A percentile compares a stretch with the other conserved stretches of the same genome.
These are phyloP conservation scores for Helotiales sp. DNA, from an alignment of 2,329 filamentous ascomycete genomes.

Conservation along the genomic window DNA sequence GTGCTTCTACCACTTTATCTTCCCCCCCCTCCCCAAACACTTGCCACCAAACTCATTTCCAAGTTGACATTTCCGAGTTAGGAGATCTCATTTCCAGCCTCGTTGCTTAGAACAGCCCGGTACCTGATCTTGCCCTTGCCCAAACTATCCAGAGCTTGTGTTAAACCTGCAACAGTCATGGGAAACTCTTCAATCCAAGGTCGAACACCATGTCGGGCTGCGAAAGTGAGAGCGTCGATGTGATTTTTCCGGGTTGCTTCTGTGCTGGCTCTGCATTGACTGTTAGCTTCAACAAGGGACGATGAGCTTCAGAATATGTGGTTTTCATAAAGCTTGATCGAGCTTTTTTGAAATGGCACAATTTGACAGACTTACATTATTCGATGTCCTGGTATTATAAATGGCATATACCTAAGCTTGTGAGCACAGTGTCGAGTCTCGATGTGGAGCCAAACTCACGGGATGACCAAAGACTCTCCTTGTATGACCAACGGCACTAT, in stretches of 20 bases:
- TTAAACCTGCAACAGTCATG: constrained; percentile 18
- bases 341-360: too few relatives aligned
- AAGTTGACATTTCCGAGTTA: neutral
- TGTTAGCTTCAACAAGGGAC: neutral
- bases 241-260: constrained; percentile 21
- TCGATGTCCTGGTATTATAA: constrained; percentile 15
- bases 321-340: too few relatives aligned
- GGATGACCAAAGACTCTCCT: constrained; percentile 11
- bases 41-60: neutral
- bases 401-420: constrained; percentile 12
- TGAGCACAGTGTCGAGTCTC: neutral
- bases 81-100: neutral
- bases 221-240: constrained; percentile 17
- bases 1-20: too few relatives aligned
- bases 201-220: constrained; percentile 17
- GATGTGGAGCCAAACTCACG: neutral
- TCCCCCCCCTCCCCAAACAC: too few relatives aligned
- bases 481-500: constrained; percentile 19
- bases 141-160: constrained; percentile 13
- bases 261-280: constrained; percentile 8
- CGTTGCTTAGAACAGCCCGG: constrained; percentile 12
- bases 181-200: constrained; percentile 24
- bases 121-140: constrained; percentile 20
- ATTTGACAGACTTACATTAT: constrained; percentile 12
- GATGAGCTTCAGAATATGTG: too few relatives aligned